phyloP scores from a whole-genome alignment of 2,329 filamentous ascomycete species.

The Stagonosporopsis rhizophila region DNA sequence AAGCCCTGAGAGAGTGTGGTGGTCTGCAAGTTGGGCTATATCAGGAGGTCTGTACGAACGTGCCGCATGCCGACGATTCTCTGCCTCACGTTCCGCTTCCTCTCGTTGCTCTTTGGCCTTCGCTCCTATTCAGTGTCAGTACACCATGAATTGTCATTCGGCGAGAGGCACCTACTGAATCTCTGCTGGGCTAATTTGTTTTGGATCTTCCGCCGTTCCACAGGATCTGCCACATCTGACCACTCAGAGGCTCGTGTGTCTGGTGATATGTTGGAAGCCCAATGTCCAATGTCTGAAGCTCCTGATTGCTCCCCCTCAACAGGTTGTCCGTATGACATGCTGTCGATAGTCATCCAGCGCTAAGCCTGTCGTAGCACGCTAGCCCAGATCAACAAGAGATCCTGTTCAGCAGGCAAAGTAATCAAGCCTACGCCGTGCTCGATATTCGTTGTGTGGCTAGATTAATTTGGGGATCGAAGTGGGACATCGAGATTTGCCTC shows the following conservation, averaged over 20 bases:
- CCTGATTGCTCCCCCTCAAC: slow-evolving; percentile 23
- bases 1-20: slow-evolving; percentile 67
- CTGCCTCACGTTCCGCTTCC: slow-evolving; percentile 66
- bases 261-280: slow-evolving; percentile 23
- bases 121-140: slow-evolving; percentile 61
- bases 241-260: slow-evolving; percentile 64
- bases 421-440: slow-evolving; percentile 9
- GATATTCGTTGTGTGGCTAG: slow-evolving; percentile 25
- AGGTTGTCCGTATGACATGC: slow-evolving; percentile 36
- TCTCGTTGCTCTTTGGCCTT: slow-evolving; percentile 74
- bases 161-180: slow-evolving; percentile 65
- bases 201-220: slow-evolving; percentile 75
- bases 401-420: background rate
- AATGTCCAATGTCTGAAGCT: slow-evolving; percentile 25
- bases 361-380: background rate
- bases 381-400: background rate
- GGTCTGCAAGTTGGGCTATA: slow-evolving; percentile 60
- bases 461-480: background rate
- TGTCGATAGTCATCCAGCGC: background rate
- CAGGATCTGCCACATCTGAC: slow-evolving; percentile 72
- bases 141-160: background rate
- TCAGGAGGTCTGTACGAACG: slow-evolving; percentile 69
- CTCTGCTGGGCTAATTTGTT: slow-evolving; percentile 79
- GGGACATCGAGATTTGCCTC: slow-evolving; percentile 6
- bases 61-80: slow-evolving; percentile 69